Base-by-base conservation (phyloP, 1,284 basidiomycete species). In the Psilocybe mexicana region DNA sequence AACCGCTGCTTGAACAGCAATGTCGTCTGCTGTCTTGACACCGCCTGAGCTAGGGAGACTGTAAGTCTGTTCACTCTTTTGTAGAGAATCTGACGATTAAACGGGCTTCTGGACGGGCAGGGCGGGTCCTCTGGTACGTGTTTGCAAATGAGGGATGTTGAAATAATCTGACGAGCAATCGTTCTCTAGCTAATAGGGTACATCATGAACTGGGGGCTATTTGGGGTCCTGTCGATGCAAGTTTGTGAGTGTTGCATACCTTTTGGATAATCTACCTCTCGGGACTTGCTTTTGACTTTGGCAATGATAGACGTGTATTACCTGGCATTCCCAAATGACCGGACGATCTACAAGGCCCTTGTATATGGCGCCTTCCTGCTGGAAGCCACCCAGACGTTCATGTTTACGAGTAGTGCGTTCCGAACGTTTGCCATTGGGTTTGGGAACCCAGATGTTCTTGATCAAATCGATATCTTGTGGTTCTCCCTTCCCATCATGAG, bases 401-500 rank as follows among this genome's bases (percentile, higher is more conserved):
- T 66, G 3, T 59, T 61, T 42, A 63, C 61, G 11, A 59, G 54
- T 40, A 61, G 59, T 43, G 63, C 63, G 3, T 65, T 62, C 44
- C 45, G 52, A 6, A 63, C 61, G 24, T 63, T 62, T 44, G 62
- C 63, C 6, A 55, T 36, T n/a, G 62, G 62, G n/a, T 66, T 61
- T 38, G 63, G 65, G 25, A 56, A 65, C 36, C 54, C 53, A 10
- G 43, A 35, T 10, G 51, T 59, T 0, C 49, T 66, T 10, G 56
- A 62, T 35, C 42, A 55, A 11, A 45, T 65, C 18, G 59, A 63
- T 38, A 50, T 60, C 10, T 28, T 63, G 14, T 66, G 62, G 63
- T 60, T 65, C 18, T 61, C 63, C 18, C 40, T 65, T 18, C 63
- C 63, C 30, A 58, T 65, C 42, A 61, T 65, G 61, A 63, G 61